phyloP scores from a whole-genome alignment of 441 rosid genomes.

The Adansonia gregorii region DNA sequence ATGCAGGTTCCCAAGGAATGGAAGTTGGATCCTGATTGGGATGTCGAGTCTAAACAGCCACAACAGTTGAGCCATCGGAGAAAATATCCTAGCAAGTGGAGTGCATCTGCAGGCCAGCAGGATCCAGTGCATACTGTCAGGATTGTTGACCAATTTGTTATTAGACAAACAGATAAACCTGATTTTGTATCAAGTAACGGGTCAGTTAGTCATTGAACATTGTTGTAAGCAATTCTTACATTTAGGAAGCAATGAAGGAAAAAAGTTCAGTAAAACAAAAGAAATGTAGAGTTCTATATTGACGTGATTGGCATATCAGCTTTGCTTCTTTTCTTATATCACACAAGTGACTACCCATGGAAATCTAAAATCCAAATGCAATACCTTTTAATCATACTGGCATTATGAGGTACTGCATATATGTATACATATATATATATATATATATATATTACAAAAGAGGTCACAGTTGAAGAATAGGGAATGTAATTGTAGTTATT shows the following conservation, averaged over 20 bases:
- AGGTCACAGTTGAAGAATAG: no score
- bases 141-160: constrained; percentile 76
- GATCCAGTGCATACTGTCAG: constrained; percentile 87
- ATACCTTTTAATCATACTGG: neutral
- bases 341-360: no score
- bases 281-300: neutral
- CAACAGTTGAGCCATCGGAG: constrained; percentile 66
- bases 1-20: constrained; percentile 94
- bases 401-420: no score
- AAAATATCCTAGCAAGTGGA: constrained; percentile 88
- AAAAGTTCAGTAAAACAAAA: neutral
- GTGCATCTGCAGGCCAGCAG: constrained; percentile 59
- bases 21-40: constrained; percentile 93
- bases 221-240: constrained; percentile 35
- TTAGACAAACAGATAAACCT: constrained; percentile 49
- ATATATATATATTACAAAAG: no score
- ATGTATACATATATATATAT: no score
- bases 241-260: constrained; percentile 27
- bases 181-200: constrained; percentile 43
- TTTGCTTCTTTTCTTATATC: no score
- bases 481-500: no score
- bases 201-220: constrained; percentile 46
- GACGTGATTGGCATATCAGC: neutral
- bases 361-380: neutral
- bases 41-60: constrained; percentile 61